Conservation (phyloP, 306 rosid genomes). For the Dryas alaskensis region DNA sequence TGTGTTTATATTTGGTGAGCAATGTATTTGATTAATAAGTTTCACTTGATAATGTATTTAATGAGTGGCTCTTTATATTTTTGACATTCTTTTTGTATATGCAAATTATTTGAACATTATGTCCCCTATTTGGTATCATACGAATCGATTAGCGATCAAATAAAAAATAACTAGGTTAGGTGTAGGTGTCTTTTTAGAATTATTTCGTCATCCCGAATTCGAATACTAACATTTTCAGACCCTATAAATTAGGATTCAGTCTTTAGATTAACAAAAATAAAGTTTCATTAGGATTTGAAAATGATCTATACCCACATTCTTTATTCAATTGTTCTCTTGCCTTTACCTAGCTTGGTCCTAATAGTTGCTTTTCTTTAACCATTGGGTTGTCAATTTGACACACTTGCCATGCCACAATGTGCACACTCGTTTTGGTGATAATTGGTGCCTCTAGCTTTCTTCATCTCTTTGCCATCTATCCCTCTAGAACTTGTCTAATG, state of each 20-base stretch:
- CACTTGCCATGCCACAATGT: background rate
- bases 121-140: too few species aligned
- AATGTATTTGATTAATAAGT: too few species aligned
- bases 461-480: background rate
- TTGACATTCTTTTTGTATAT: too few species aligned
- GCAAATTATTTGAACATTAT: too few species aligned
- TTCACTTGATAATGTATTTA: too few species aligned
- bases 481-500: background rate
- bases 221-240: background rate
- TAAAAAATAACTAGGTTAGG: too few species aligned
- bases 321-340: background rate
- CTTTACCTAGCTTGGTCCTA: background rate
- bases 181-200: too few species aligned
- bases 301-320: background rate
- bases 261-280: background rate
- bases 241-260: background rate
- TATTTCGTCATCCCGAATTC: background rate
- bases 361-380: background rate
- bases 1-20: too few species aligned
- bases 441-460: constrained; percentile 6
- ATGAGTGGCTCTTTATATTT: too few species aligned
- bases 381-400: background rate
- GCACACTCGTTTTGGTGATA: background rate
- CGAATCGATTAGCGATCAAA: too few species aligned
- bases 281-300: background rate